These are phyloP conservation scores for Arthroderma sp. DNA, from an alignment of 2,329 filamentous ascomycete species.

Conservation along the genomic window DNA sequence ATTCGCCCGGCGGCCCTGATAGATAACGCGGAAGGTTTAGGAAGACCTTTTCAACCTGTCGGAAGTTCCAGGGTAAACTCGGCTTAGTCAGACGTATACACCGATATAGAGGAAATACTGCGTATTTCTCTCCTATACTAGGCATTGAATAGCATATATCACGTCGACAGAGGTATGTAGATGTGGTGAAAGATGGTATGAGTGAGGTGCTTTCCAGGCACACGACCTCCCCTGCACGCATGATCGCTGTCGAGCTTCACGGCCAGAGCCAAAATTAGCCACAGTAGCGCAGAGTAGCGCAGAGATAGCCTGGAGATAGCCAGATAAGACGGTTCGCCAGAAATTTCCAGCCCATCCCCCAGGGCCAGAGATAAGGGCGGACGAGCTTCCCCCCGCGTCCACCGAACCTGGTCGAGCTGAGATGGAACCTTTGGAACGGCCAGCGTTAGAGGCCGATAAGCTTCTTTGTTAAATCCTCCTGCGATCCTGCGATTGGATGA, in stretches of 20 bases:
- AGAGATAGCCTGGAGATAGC: neutral
- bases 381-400: too few relatives aligned
- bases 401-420: too few relatives aligned
- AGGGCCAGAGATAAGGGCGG: neutral
- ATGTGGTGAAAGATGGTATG: too few relatives aligned
- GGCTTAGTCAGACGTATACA: neutral
- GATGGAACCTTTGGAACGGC: neutral
- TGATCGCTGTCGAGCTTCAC: too few relatives aligned
- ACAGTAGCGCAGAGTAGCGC: neutral
- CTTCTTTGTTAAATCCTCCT: conserved; percentile 2
- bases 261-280: neutral
- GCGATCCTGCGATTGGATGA: neutral
- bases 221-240: neutral
- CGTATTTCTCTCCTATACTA: too few relatives aligned
- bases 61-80: neutral
- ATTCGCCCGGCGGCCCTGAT: neutral
- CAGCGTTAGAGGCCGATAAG: neutral
- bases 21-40: conserved; percentile 6
- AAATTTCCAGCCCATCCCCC: too few relatives aligned
- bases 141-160: too few relatives aligned
- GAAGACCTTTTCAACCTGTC: neutral
- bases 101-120: neutral
- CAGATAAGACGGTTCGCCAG: neutral
- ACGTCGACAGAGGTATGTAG: too few relatives aligned
- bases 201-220: too few relatives aligned